A percentile compares a stretch with the other conserved stretches of the same genome.
Conservation (phyloP, 2,329 filamentous ascomycete genomes). For the Xylaria sp. region DNA sequence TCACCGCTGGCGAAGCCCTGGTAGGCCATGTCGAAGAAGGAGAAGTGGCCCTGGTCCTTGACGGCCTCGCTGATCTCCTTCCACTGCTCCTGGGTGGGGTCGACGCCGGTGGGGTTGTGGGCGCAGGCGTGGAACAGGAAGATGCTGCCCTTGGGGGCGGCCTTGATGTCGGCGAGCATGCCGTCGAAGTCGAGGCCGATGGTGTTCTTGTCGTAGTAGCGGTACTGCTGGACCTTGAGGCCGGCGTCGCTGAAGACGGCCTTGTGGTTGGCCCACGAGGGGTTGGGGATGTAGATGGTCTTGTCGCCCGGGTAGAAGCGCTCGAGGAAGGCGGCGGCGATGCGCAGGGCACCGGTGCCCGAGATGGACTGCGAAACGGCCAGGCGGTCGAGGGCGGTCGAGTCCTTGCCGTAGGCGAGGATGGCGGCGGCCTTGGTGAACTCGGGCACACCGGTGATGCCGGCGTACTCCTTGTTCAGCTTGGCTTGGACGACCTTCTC, state of each 20-base stretch:
- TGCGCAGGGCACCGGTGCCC: constrained; percentile 93
- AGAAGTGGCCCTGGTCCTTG: constrained; percentile 87
- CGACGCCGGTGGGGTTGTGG: constrained; percentile 97
- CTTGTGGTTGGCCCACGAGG: constrained; percentile 98
- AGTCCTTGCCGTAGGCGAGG: constrained; percentile 89
- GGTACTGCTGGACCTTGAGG: constrained; percentile 91
- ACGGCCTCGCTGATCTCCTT: constrained; percentile 86
- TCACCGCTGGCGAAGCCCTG: constrained; percentile 96
- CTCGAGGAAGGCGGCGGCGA: constrained; percentile 91
- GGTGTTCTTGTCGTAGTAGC: constrained; percentile 99
- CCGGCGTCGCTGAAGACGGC: constrained; percentile 95
- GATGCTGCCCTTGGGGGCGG: constrained; percentile 84
- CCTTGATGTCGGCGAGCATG: constrained; percentile 89
- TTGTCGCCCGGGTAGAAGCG: constrained; percentile 92
- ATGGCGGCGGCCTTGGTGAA: constrained; percentile 93
- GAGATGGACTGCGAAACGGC: constrained; percentile 98
- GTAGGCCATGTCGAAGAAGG: constrained; percentile 99
- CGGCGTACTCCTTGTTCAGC: constrained; percentile 97
- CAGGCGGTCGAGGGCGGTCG: constrained; percentile 78
- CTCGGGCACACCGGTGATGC: constrained; percentile 93
- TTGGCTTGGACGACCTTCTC: constrained; percentile 80
- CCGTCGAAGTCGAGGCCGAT: constrained; percentile 98
- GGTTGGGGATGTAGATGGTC: constrained; percentile 95
- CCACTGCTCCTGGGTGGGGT: constrained; percentile 94
- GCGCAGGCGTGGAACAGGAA: constrained; percentile 97